These are phyloP conservation scores for Stagonosporopsis cucurbitacearum DNA, from an alignment of 2,329 filamentous ascomycete genomes.

Conservation along the genomic window DNA sequence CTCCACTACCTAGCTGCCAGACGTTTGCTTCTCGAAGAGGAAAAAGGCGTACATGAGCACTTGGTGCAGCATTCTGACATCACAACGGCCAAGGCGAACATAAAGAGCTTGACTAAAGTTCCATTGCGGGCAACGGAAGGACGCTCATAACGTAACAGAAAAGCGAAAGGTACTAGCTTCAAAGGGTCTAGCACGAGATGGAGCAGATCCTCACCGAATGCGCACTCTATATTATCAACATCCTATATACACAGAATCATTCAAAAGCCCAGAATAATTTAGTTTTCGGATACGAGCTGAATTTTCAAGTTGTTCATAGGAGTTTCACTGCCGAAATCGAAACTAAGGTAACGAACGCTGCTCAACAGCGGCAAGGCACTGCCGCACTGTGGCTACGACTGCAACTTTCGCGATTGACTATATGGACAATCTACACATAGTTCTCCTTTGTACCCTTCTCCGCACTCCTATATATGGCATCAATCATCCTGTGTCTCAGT, in stretches of 20 bases:
- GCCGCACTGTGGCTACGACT: neutral
- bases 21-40: neutral
- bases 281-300: too few relatives aligned
- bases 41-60: neutral
- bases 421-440: conserved; percentile 28
- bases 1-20: neutral
- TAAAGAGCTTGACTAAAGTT: conserved; percentile 21
- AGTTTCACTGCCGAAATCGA: neutral
- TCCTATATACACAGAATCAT: neutral
- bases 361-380: neutral
- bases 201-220: too few relatives aligned
- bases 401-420: neutral
- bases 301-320: neutral
- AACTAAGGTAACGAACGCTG: too few relatives aligned
- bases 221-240: neutral
- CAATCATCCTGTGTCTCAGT: conserved; percentile 46
- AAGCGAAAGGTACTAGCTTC: conserved; percentile 6
- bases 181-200: neutral
- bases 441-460: conserved; percentile 38
- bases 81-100: conserved; percentile 8
- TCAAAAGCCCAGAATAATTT: too few relatives aligned
- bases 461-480: conserved; percentile 45
- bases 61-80: conserved; percentile 18
- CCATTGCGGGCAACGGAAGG: neutral
- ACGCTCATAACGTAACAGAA: conserved; percentile 29